Conservation (phyloP, 352 stramenopile genomes). For the Pythium insidiosum region DNA sequence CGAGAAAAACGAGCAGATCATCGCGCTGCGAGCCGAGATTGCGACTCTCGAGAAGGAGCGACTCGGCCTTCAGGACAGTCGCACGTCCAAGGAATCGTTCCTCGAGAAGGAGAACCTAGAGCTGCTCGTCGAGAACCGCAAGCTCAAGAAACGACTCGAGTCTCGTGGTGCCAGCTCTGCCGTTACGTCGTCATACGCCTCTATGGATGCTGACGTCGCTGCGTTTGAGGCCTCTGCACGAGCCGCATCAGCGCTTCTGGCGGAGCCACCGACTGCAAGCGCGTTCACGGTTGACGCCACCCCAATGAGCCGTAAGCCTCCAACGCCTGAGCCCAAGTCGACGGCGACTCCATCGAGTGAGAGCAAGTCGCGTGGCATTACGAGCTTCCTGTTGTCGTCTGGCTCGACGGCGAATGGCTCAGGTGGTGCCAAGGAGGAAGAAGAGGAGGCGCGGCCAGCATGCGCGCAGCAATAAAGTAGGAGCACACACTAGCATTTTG, state of each 20-base stretch:
- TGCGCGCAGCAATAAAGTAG: conserved; percentile 40
- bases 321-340: too few relatives aligned
- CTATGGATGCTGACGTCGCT: conserved; percentile 9
- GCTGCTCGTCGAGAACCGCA: conserved; percentile 47
- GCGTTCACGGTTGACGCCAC: not conserved
- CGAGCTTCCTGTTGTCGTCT: conserved; percentile 32
- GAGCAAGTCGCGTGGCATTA: conserved; percentile 6
- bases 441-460: conserved; percentile 22
- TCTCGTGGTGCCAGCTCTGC: not conserved
- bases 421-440: conserved; percentile 13
- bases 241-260: conserved; percentile 6
- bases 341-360: too few relatives aligned
- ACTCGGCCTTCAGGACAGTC: conserved; percentile 16
- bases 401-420: conserved; percentile 14
- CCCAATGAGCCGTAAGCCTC: too few relatives aligned
- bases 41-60: conserved; percentile 20
- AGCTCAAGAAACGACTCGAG: conserved; percentile 45
- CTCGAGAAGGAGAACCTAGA: conserved; percentile 67
- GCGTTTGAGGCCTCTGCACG: conserved; percentile 10
- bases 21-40: conserved; percentile 25
- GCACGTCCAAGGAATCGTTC: conserved; percentile 35
- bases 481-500: not conserved
- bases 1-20: conserved; percentile 36
- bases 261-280: conserved; percentile 5
- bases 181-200: not conserved